Base-by-base conservation (phyloP, 495 filamentous ascomycete genomes). In the Aspergillus bertholletiae region DNA sequence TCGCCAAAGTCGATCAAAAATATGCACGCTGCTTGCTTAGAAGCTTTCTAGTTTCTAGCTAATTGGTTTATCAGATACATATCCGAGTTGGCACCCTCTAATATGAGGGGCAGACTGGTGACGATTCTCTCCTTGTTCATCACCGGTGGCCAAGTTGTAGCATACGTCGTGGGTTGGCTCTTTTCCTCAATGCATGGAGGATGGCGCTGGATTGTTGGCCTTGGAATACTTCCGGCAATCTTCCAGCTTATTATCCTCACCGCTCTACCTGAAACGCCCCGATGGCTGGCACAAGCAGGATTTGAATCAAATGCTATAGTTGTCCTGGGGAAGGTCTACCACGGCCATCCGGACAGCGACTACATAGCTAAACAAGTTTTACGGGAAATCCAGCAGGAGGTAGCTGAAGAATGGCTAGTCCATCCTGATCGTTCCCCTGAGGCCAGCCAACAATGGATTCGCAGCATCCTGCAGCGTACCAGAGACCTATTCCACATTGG, bases 151-250 rank as follows among this genome's bases (percentile, higher is more conserved):
- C 91, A 96, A 67, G 87, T 96, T 2, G 77, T 94, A 15, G 90
- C 92, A 7, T 97, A 97, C 63, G 65, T 91, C 22, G 71, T 89
- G 35, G 90, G 83, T 2, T 95, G 82, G 84, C 64, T 77, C 8
- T 87, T 80, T 39, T 80, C 76, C 17, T 74, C 77, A n/a, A 73
- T 79, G 51, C 63, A 70, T 34, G 82, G 80, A 13, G 90, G 87
- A 20, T 97, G 92, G 92, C 74, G 92, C 52, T 95, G 88, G 84
- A 89, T 95, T 78, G 90, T 97, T 1, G 92, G 92, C 0, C 71
- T 97, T 9, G 92, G 92, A 2, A 89, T 87, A 23, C 49, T 85
- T 46, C 92, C 92, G 0, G 92, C 91, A 7, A 71, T 82, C 3
- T 52, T 90, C 7, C 92, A 96, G 66, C 80, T 82, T 32, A 60